Percentiles rank a stretch among this genome's conserved stretches.
These are phyloP conservation scores for Hyphodiscus sp. DNA, from an alignment of 2,329 filamentous ascomycete species.

Conservation along the genomic window DNA sequence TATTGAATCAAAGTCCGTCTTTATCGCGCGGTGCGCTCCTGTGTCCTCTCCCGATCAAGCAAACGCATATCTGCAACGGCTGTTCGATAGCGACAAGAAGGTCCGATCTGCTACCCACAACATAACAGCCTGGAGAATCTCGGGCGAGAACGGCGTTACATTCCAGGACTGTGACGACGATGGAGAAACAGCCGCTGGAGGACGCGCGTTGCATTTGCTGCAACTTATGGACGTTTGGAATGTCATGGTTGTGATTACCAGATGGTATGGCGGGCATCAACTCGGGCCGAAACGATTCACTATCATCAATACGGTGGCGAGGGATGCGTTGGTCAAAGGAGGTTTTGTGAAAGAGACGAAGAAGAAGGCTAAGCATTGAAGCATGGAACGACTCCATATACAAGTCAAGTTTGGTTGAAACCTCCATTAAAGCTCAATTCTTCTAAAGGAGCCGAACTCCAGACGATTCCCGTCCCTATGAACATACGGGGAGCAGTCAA, in stretches of 20 bases:
- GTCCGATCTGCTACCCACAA: conserved; percentile 88
- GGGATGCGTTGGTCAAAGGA: conserved; percentile 76
- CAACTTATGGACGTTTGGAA: conserved; percentile 94
- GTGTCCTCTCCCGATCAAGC: conserved; percentile 69
- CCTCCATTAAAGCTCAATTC: no score
- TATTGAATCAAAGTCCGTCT: conserved; percentile 79
- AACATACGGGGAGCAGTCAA: no score
- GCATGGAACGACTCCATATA: no score
- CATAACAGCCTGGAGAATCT: conserved; percentile 89
- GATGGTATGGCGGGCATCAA: conserved; percentile 92
- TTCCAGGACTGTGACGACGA: conserved; percentile 96
- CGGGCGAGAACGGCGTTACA: conserved; percentile 43
- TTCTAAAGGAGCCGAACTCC: no score
- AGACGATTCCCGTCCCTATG: no score
- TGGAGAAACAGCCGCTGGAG: conserved; percentile 87
- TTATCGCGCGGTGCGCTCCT: conserved; percentile 68
- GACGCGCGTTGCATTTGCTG: conserved; percentile 79
- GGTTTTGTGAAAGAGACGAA: conserved; percentile 59
- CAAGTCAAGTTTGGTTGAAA: no score
- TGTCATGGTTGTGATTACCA: conserved; percentile 82
- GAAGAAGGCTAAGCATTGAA: conserved; percentile 25
- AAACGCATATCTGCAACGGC: conserved; percentile 61
- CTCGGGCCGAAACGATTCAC: conserved; percentile 85
- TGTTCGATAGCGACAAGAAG: conserved; percentile 77
- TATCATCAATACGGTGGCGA: conserved; percentile 78